Base-by-base conservation (phyloP, 2,329 filamentous ascomycete genomes). In the Scorias spongiosa region DNA sequence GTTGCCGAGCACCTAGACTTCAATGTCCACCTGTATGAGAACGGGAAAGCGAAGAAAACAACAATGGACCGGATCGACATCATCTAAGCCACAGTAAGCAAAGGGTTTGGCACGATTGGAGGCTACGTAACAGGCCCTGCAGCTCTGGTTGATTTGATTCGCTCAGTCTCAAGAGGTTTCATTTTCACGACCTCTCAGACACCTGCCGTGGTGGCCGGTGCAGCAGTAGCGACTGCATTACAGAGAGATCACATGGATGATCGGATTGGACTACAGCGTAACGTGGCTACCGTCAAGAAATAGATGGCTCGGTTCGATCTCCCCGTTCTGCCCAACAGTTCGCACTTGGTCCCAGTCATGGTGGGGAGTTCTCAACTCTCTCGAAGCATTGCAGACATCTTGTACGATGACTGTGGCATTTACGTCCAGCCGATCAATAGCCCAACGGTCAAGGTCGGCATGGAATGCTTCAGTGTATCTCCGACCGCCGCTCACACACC, bases 361-460 rank as follows among this genome's bases (percentile, higher is more conserved):
- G 88, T 95, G 40, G 88, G 89, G 44, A 88, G 91, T 57, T 88
- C 88, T 38, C 87, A 88, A 64, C 68, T 91, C 32, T 88, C 89
- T 46, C 93, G 87, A 70, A 71, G 80, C 53, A 89, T 88, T 5
- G 91, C 84, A 28, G 88, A 95, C 60, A 78, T 91, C 69, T 76
- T 95, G n/a, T 74, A 95, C n/a, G 77, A 81, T 50, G 80, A 91
- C 50, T 82, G 93, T 68, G 77, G 78, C 48, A 94, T 95, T 58
- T 95, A 95, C 60, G 88, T 95, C 18, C 88, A 95, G 67, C 85
- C 84, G 43, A 95, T 95, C 72, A 95, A 95, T 68, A 94, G 94
- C 65, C 88, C 88, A 2, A 95, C 88, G 42, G 88, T 95, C 2
- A 88, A 88, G 2, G 84, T 91, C 5, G 89, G 88, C 15, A 86